Conservation (phyloP, 2,329 filamentous ascomycete species). For the Intubia oerlemansii region DNA sequence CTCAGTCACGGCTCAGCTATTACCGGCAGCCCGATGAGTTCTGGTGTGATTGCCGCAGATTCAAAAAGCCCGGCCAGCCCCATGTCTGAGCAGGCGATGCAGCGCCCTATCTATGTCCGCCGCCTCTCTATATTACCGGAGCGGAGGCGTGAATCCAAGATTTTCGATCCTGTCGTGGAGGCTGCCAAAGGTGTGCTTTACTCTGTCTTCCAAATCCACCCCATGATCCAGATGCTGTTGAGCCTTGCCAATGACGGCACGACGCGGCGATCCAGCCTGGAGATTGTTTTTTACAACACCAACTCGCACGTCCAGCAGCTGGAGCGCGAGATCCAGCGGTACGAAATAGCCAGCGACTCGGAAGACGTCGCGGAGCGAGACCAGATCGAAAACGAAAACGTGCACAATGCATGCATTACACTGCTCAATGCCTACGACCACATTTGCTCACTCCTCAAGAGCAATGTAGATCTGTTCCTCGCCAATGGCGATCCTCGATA, state of each 20-base stretch:
- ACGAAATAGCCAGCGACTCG: conserved; percentile 26
- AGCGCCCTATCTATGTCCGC: conserved; percentile 40
- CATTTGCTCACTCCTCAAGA: conserved; percentile 36
- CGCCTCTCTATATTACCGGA: conserved; percentile 42
- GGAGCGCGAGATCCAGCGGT: conserved; percentile 41
- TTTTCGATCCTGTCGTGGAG: conserved; percentile 39
- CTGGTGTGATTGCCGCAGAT: conserved; percentile 5
- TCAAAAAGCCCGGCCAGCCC: conserved; percentile 35
- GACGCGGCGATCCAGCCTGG: conserved; percentile 38
- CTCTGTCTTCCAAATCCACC: conserved; percentile 46
- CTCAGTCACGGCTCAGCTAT: conserved; percentile 49
- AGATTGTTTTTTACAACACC: conserved; percentile 47
- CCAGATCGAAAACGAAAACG: conserved; percentile 37
- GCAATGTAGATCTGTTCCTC: conserved; percentile 41
- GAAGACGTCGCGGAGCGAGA: conserved; percentile 14
- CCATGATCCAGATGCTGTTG: conserved; percentile 44
- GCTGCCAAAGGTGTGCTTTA: conserved; percentile 45
- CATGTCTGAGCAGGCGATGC: conserved; percentile 28
- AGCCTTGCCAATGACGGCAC: conserved; percentile 38
- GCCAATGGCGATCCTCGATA: conserved; percentile 45
- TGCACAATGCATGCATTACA: conserved; percentile 40
- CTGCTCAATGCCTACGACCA: conserved; percentile 44
- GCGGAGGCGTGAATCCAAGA: conserved; percentile 37
- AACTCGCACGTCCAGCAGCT: conserved; percentile 44
- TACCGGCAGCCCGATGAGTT: conserved; percentile 26